phyloP scores from a whole-genome alignment of 2,329 filamentous ascomycete species.

The Emergomyces africanus region DNA sequence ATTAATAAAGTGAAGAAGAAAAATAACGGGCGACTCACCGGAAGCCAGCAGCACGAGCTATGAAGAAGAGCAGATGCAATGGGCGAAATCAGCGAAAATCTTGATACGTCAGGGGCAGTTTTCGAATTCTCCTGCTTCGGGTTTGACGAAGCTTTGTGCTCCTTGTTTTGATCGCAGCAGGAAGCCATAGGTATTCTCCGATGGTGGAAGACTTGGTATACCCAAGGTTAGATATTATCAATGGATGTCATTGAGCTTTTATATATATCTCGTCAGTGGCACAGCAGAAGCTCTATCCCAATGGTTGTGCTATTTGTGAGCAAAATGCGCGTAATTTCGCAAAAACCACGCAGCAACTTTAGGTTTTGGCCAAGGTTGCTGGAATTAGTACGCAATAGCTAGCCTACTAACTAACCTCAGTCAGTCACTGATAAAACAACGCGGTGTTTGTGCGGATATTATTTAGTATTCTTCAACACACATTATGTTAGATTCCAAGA shows the following conservation, averaged over 20 bases:
- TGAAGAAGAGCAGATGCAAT: conserved; percentile 7
- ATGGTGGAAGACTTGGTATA: background rate
- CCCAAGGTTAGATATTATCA: background rate
- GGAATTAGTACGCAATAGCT: background rate
- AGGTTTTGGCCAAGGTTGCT: background rate
- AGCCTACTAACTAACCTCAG: too few relatives aligned
- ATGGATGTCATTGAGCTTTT: background rate
- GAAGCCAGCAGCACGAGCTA: conserved; percentile 12
- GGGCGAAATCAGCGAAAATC: background rate
- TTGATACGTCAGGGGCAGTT: background rate
- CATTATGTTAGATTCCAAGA: too few relatives aligned
- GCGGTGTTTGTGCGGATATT: background rate
- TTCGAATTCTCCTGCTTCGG: background rate
- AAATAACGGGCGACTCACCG: conserved; percentile 2
- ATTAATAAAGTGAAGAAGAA: background rate
- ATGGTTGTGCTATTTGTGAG: background rate
- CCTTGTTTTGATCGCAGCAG: background rate
- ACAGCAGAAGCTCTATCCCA: background rate
- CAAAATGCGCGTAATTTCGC: background rate
- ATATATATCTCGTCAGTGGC: too few relatives aligned
- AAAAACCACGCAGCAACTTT: background rate
- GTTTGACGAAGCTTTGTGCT: background rate
- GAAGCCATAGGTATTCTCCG: background rate
- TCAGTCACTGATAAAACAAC: background rate
- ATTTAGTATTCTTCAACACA: too few relatives aligned